These are phyloP conservation scores for Phytopythium vexans DNA, from an alignment of 352 stramenopile species.

Conservation along the genomic window DNA sequence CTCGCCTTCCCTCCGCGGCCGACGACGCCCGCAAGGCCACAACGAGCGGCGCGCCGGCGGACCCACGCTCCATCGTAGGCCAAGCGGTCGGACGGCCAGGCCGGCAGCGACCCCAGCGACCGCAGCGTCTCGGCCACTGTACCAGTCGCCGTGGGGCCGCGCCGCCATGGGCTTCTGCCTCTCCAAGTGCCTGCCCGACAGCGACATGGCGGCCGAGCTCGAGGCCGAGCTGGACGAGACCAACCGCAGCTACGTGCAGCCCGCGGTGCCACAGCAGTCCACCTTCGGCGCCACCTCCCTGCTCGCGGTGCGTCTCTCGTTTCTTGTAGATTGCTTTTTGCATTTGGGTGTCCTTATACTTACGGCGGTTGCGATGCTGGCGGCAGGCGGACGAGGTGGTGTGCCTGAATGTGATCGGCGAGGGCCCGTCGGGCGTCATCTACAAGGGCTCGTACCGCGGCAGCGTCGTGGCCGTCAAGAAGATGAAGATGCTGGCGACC, in stretches of 20 bases:
- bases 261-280: constrained; percentile 31
- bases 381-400: constrained; percentile 77
- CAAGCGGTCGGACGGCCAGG: constrained; percentile 7
- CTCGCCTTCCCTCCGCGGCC: not conserved
- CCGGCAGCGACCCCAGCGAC: not conserved
- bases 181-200: constrained; percentile 79
- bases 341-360: not conserved
- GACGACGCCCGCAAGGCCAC: constrained; percentile 2
- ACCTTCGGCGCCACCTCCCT: constrained; percentile 75
- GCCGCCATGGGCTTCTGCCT: constrained; percentile 80
- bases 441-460: constrained; percentile 86
- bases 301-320: constrained; percentile 44
- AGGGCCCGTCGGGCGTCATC: constrained; percentile 76
- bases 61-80: too few relatives aligned
- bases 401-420: constrained; percentile 73
- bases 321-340: not conserved
- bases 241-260: constrained; percentile 50
- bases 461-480: constrained; percentile 83
- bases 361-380: not conserved
- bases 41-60: not conserved
- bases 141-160: not conserved
- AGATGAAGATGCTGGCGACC: constrained; percentile 77
- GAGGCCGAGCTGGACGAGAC: constrained; percentile 80
- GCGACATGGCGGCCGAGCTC: constrained; percentile 81
- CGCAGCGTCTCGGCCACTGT: not conserved